phyloP scores from a whole-genome alignment of 495 filamentous ascomycete genomes.

The Aspergillus sclerotiicarbonarius region DNA sequence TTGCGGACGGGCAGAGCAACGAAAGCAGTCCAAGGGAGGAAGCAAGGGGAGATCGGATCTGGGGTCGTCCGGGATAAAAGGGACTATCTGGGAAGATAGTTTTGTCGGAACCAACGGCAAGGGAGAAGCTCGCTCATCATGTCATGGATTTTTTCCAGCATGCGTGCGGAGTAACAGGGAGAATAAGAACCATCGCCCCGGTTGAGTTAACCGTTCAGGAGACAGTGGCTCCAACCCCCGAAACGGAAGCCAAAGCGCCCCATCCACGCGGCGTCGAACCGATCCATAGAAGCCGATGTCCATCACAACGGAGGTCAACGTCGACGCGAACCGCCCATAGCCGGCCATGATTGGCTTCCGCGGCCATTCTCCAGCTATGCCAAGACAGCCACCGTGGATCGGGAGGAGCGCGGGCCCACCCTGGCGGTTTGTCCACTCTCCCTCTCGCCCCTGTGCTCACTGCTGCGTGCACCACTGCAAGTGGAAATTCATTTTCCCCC shows the following conservation, averaged over 20 bases:
- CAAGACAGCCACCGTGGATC: not conserved
- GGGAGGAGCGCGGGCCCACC: not conserved
- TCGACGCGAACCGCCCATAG: not conserved
- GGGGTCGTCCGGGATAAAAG: not conserved
- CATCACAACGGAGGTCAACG: not conserved
- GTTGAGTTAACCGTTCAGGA: not conserved
- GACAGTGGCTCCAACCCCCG: not conserved
- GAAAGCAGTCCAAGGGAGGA: not conserved
- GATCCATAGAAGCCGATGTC: not conserved
- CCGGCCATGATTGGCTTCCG: not conserved
- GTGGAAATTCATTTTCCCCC: not conserved
- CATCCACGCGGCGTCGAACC: not conserved
- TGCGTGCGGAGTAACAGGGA: not conserved
- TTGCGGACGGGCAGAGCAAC: constrained; percentile 13
- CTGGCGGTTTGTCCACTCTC: not conserved
- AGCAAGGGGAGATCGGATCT: not conserved
- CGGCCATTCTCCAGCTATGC: not conserved
- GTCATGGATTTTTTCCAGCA: not conserved
- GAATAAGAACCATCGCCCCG: not conserved
- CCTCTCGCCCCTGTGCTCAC: not conserved
- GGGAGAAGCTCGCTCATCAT: not conserved
- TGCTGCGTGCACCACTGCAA: not conserved
- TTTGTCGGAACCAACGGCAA: not conserved
- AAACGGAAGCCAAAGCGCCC: not conserved
- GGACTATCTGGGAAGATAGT: not conserved